Conservation (phyloP, 2,329 filamentous ascomycete species). For the Hyphodiscus sp. region DNA sequence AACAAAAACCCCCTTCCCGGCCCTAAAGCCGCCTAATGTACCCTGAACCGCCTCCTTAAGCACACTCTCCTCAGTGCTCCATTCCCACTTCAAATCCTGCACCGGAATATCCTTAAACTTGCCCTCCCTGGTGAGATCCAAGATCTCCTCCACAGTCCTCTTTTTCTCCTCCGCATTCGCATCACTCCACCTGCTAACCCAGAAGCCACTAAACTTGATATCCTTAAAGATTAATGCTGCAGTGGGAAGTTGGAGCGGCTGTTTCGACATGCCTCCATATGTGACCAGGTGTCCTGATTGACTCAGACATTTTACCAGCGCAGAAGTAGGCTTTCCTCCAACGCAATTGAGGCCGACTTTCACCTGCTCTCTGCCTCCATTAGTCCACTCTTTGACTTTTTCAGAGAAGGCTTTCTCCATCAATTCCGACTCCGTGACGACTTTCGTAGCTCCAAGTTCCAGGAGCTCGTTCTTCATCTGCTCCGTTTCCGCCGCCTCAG, state of each 20-base stretch:
- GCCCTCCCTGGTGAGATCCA: constrained; percentile 66
- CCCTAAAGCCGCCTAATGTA: constrained; percentile 75
- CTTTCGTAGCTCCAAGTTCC: constrained; percentile 47
- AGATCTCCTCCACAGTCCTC: constrained; percentile 76
- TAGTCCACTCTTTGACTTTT: constrained; percentile 55
- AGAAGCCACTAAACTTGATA: constrained; percentile 84
- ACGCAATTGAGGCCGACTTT: constrained; percentile 87
- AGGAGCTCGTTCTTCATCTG: constrained; percentile 54
- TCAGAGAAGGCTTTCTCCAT: constrained; percentile 38
- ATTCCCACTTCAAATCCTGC: constrained; percentile 76
- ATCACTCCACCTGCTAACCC: constrained; percentile 87
- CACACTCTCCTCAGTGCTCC: constrained; percentile 65
- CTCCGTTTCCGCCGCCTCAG: constrained; percentile 57
- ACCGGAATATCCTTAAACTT: constrained; percentile 79
- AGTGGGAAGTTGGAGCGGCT: constrained; percentile 75
- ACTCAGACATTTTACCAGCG: constrained; percentile 68
- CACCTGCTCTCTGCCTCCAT: constrained; percentile 63
- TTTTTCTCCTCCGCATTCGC: constrained; percentile 66
- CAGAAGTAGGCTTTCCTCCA: constrained; percentile 75
- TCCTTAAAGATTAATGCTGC: constrained; percentile 91
- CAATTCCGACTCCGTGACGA: constrained; percentile 43
- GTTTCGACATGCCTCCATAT: constrained; percentile 90
- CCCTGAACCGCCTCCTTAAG: constrained; percentile 72
- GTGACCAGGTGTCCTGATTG: constrained; percentile 73
- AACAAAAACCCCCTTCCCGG: constrained; percentile 85